These are phyloP conservation scores for Epichloe sp. DNA, from an alignment of 2,329 filamentous ascomycete genomes.

Conservation along the genomic window DNA sequence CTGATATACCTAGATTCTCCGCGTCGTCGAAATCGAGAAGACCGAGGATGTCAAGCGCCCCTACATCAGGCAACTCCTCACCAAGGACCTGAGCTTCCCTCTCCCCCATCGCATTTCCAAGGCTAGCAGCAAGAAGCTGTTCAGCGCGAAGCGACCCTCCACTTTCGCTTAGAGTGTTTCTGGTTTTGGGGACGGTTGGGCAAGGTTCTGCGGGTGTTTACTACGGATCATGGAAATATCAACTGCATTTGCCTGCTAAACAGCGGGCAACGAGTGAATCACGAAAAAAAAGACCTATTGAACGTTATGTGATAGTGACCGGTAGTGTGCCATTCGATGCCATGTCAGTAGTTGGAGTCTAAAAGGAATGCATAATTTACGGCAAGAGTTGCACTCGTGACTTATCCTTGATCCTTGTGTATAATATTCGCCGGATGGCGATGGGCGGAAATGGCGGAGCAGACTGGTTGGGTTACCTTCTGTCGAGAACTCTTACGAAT, in stretches of 20 bases:
- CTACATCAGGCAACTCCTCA: conserved; percentile 97
- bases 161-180: conserved; percentile 84
- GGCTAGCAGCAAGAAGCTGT: conserved; percentile 76
- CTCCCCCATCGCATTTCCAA: conserved; percentile 92
- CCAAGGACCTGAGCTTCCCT: conserved; percentile 94
- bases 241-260: conserved; percentile 43
- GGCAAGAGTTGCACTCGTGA: neutral
- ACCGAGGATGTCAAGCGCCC: conserved; percentile 88
- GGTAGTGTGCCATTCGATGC: conserved; percentile 1
- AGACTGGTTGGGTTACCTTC: too few species aligned
- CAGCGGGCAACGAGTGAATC: conserved; percentile 32
- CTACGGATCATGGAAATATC: conserved; percentile 47
- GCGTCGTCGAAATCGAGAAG: conserved; percentile 96
- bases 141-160: conserved; percentile 81
- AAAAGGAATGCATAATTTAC: conserved; percentile 5
- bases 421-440: too few species aligned
- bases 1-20: conserved; percentile 60
- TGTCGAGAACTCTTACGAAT: too few species aligned
- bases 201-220: conserved; percentile 47
- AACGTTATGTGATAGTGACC: conserved; percentile 2
- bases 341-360: conserved; percentile 4
- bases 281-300: conserved; percentile 16
- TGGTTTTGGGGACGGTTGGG: conserved; percentile 36
- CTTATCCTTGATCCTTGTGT: neutral
- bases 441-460: too few species aligned